Conservation (phyloP, 1,139 yeast species). For the Nakaseomyces bracarensis region DNA sequence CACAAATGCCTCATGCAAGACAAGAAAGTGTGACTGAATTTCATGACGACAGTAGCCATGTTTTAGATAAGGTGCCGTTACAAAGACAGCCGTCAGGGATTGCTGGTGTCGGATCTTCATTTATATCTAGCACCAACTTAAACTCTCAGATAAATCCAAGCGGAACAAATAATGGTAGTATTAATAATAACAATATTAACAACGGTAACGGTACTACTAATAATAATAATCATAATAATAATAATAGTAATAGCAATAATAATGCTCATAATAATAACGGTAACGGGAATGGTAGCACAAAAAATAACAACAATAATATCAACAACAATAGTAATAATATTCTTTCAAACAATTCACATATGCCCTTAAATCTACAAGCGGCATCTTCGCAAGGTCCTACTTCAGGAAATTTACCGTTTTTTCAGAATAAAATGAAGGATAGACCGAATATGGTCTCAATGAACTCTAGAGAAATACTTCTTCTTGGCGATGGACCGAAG, state of each 20-base stretch:
- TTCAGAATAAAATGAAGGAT: conserved; percentile 13
- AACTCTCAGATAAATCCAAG: background rate
- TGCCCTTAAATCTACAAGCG: background rate
- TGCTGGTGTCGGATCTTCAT: background rate
- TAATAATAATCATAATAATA: too few species aligned
- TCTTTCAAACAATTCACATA: conserved; percentile 1
- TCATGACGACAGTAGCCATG: background rate
- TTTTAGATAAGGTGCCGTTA: conserved; percentile 3
- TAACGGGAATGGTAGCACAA: conserved; percentile 3
- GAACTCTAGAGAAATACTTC: conserved; percentile 20
- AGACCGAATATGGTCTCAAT: conserved; percentile 19
- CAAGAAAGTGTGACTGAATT: background rate
- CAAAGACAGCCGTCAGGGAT: conserved; percentile 1
- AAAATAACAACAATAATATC: conserved; percentile 9
- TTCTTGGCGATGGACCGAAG: conserved; percentile 12
- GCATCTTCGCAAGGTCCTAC: conserved; percentile 1
- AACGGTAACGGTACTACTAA: too few species aligned
- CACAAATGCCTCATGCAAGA: background rate
- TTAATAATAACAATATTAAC: too few species aligned
- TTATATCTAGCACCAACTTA: background rate
- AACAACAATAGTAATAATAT: conserved; percentile 4
- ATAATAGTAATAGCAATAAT: conserved; percentile 1
- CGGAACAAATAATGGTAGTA: background rate
- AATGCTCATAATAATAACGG: background rate
- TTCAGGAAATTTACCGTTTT: background rate